Evolutionary conservation across 345 rosid species (phyloP).

Genomic region (Citrus sp.): DNA sequence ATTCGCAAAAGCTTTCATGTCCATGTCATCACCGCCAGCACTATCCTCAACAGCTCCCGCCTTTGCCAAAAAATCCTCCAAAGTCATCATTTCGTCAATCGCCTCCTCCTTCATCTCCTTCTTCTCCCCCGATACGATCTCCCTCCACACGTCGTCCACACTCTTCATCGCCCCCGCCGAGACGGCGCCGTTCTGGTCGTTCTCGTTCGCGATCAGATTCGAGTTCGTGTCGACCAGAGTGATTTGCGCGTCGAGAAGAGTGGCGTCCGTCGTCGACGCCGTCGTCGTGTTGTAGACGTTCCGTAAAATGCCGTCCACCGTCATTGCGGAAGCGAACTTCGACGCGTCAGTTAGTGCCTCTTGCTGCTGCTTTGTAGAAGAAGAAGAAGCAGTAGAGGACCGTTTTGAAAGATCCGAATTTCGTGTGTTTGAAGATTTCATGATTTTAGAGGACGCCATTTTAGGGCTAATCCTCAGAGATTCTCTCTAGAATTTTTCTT

Average conservation of each 20-base stretch:
- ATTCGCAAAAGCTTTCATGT: slow-evolving; percentile 18
- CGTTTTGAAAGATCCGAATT: slow-evolving; percentile 64
- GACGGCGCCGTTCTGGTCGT: slow-evolving; percentile 12
- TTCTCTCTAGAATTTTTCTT: slow-evolving; percentile 11
- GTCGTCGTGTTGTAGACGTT: slow-evolving; percentile 27
- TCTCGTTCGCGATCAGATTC: background rate
- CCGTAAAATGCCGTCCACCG: slow-evolving; percentile 43
- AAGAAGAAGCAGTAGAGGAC: slow-evolving; percentile 38
- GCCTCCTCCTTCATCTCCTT: slow-evolving; percentile 68
- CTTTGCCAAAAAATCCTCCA: slow-evolving; percentile 84
- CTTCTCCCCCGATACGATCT: slow-evolving; percentile 65
- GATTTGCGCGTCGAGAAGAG: slow-evolving; percentile 38
- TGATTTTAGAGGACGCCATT: slow-evolving; percentile 69
- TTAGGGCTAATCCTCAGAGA: slow-evolving; percentile 13
- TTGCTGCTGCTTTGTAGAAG: slow-evolving; percentile 17
- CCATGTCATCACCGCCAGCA: slow-evolving; percentile 26
- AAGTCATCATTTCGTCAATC: slow-evolving; percentile 78
- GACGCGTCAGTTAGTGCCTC: slow-evolving; percentile 8
- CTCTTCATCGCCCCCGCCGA: slow-evolving; percentile 27
- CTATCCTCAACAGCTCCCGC: slow-evolving; percentile 50
- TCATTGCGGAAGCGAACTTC: slow-evolving; percentile 30
- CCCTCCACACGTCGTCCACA: slow-evolving; percentile 86
- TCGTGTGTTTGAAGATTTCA: slow-evolving; percentile 59
- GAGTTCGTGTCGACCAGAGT: slow-evolving; percentile 33
- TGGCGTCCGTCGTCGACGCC: slow-evolving; percentile 35